Evolutionary conservation across 2,329 filamentous ascomycete species (phyloP), one percentile per base, ranked within the genome.

Genomic region (Helotiales sp.): DNA sequence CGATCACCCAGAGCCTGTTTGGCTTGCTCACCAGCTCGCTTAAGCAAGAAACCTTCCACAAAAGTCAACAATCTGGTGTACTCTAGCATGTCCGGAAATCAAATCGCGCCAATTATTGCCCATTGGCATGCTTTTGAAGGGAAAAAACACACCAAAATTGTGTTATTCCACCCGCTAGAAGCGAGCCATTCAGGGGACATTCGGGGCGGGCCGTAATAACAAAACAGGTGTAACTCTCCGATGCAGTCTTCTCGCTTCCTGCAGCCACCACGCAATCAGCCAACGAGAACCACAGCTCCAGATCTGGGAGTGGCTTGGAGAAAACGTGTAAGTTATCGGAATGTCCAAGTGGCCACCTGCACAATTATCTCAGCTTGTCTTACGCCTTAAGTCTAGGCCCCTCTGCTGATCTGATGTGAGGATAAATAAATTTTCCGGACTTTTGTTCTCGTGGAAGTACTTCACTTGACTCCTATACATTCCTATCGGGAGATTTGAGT

Each of bases 361-460:
- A 30, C 40, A 47, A 61, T 47, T 61, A 61, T 28, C 15, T 20
- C 59, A 34, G 15, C 40, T 34, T 61, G 43, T 61, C 11, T 17
- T 7, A 50, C 28, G 59, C 17, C 43, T 61, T 34, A 50, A 50
- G n/a, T 52, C 59, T 34, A 17, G 40, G n/a, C n/a, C n/a, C 6
- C 28, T 22, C 6, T 28, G 22, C 37, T 26, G 17, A 26, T 13
- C 32, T 26, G 20, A 28, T 34, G 52, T 13, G n/a, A 34, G 11
- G n/a, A 37, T 34, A 49, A 11, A 32, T 32, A n/a, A n/a, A n/a
- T n/a, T 43, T 4, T 59, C 34, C 43, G 30, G 32, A 24, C 7
- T n/a, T 2, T 37, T 37, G 37, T 59, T 26, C 22, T 59, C 24
- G 22, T 24, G 5, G 8, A 13, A 37, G 24, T n/a, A 1, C 22